phyloP scores from a whole-genome alignment of 1,284 basidiomycete genomes.

The Pseudozyma thailandica region DNA sequence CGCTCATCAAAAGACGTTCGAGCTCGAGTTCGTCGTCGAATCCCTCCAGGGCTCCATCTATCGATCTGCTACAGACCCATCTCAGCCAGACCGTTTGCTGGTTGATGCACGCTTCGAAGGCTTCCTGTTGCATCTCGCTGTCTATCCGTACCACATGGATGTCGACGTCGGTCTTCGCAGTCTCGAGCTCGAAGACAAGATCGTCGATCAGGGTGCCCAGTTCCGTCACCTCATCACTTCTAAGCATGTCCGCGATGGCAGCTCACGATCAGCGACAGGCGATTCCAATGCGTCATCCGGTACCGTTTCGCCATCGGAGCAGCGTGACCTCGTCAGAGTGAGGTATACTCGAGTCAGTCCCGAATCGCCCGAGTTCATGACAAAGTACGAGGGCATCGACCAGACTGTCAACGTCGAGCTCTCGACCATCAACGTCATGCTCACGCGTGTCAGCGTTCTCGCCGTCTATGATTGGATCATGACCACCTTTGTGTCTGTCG shows the following conservation, averaged over 20 bases:
- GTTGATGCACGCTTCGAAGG: slow-evolving; percentile 84
- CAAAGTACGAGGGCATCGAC: slow-evolving; percentile 85
- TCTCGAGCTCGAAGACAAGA: slow-evolving; percentile 72
- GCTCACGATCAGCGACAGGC: slow-evolving; percentile 24
- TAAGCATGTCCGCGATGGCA: slow-evolving; percentile 68
- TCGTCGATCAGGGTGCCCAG: slow-evolving; percentile 74
- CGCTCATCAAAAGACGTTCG: slow-evolving; percentile 84
- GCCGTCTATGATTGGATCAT: slow-evolving; percentile 97
- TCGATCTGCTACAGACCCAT: slow-evolving; percentile 73
- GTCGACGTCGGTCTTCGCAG: slow-evolving; percentile 83
- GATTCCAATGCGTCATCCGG: slow-evolving; percentile 35
- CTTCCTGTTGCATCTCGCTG: slow-evolving; percentile 71
- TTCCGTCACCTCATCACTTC: slow-evolving; percentile 81
- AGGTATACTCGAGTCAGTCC: slow-evolving; percentile 84
- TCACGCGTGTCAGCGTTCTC: slow-evolving; percentile 90
- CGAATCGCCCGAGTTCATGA: slow-evolving; percentile 86
- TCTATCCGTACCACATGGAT: slow-evolving; percentile 76
- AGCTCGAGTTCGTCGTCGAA: slow-evolving; percentile 89
- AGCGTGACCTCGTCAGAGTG: slow-evolving; percentile 80
- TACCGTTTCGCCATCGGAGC: slow-evolving; percentile 30
- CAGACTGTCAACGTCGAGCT: slow-evolving; percentile 88
- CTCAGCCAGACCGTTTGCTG: slow-evolving; percentile 77
- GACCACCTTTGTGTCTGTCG: slow-evolving; percentile 71
- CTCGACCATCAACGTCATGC: slow-evolving; percentile 90
- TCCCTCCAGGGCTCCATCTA: slow-evolving; percentile 84